Conservation (phyloP, 176 grass and related monocot genomes). For the Oryza glaberrima region DNA sequence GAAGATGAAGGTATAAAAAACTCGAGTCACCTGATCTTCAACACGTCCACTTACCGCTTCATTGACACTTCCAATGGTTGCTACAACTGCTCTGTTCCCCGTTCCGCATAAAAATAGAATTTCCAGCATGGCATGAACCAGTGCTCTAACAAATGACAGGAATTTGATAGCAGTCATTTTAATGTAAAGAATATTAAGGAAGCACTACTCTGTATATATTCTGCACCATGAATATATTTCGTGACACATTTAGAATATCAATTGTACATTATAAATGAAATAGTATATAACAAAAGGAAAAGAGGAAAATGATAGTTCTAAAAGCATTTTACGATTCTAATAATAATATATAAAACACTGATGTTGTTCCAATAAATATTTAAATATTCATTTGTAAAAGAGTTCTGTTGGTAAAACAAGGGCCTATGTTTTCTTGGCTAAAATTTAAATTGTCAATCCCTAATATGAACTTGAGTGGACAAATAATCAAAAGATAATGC, state of each 20-base stretch:
- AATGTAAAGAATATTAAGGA: slow-evolving; percentile 41
- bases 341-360: slow-evolving; percentile 8
- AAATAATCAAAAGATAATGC: slow-evolving; percentile 32
- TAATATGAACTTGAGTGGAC: background rate
- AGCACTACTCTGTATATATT: slow-evolving; percentile 5
- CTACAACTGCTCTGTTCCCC: slow-evolving; percentile 64
- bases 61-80: slow-evolving; percentile 62
- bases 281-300: slow-evolving; percentile 3
- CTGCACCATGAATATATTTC: background rate
- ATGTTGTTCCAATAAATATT: slow-evolving; percentile 2
- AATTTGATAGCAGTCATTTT: slow-evolving; percentile 7
- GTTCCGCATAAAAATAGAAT: slow-evolving; percentile 94
- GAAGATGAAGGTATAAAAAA: slow-evolving; percentile 30
- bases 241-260: slow-evolving; percentile 1
- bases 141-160: slow-evolving; percentile 61
- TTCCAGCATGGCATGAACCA: slow-evolving; percentile 97
- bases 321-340: background rate
- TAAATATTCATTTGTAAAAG: background rate
- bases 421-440: background rate
- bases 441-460: slow-evolving; percentile 21
- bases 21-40: slow-evolving; percentile 49
- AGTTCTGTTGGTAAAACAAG: slow-evolving; percentile 7
- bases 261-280: slow-evolving; percentile 13
- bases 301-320: slow-evolving; percentile 22
- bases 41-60: slow-evolving; percentile 50